Conservation (phyloP, 768 basidiomycete genomes). For the Roridomyces roridus region DNA sequence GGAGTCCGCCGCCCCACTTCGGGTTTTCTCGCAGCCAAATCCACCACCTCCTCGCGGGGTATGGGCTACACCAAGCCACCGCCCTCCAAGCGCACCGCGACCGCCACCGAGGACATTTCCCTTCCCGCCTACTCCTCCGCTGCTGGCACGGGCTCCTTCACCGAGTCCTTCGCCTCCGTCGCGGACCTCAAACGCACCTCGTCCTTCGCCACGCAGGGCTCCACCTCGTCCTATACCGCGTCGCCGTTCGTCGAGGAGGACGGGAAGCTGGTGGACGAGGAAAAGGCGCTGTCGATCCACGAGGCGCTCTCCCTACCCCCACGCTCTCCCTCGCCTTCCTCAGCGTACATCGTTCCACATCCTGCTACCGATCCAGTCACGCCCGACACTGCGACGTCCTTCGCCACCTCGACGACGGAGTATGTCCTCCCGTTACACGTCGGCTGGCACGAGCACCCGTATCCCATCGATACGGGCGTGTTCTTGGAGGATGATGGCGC, state of each 20-base stretch:
- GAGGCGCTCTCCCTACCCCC: conserved; percentile 33
- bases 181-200: conserved; percentile 3
- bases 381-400: conserved; percentile 44
- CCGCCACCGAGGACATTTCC: background rate
- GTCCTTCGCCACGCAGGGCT: background rate
- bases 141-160: background rate
- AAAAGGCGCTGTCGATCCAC: background rate
- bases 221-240: conserved; percentile 15
- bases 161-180: background rate
- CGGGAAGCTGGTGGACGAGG: background rate
- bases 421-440: conserved; percentile 6
- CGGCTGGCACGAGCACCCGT: background rate
- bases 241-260: conserved; percentile 34
- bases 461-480: background rate
- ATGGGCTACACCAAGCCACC: background rate
- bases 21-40: conserved; percentile 30
- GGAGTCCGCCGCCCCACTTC: conserved; percentile 1
- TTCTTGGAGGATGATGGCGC: background rate
- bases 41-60: conserved; percentile 34
- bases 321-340: conserved; percentile 38
- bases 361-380: background rate
- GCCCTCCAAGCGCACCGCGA: conserved; percentile 9
- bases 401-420: background rate
- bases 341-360: background rate
- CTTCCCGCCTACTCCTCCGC: background rate